Base-by-base conservation (phyloP, 192 early-diverging fungal species). In the Cetraspora pellucida region DNA sequence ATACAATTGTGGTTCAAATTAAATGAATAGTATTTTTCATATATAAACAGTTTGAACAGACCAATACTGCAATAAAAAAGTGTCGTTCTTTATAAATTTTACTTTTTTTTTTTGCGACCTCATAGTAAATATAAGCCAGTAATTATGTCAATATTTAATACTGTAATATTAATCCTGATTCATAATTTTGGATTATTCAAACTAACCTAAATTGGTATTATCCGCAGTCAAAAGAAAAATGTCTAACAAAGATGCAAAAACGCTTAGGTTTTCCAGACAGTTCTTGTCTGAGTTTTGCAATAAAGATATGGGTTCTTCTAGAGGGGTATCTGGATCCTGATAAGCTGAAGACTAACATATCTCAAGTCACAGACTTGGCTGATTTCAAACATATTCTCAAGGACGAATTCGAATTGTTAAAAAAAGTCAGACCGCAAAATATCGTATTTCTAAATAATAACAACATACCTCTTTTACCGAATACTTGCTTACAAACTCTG, bases 291-390 rank as follows among this genome's bases (percentile, higher is more conserved):
- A 50, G 47, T 45, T 52, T 23, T n/a, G 25, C 50, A 70, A 70
- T 70, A 70, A 70, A 47, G 47, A 73, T 73, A 30, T 73, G 55
- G 71, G 54, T 73, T 30, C 52, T 44, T 44, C 54, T 73, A 10
- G 71, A 73, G 27, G 71, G 54, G 1, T 0, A 23, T 59, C 27
- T 9, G 43, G 27, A 25, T 8, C 16, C 43, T 37, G 28, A 11
- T 43, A 60, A 73, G 31, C 37, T 73, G 57, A 59, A 73, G 43
- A 28, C 55, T 43, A 30, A 73, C 28, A 1, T 59, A 73, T 59
- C 52, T 43, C 8, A 58, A 4, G 37, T 21, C 43, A 2, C 6
- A 44, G 57, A 73, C 71, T 57, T 73, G 57, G 37, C 58, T 30
- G 57, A 73, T 45, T 60, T 73, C 54, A 19, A 14, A 27, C 0